Evolutionary conservation across 805 yeast species (phyloP), one percentile per base, ranked within the genome.

Genomic region (Yarrowia phangngaensis): DNA sequence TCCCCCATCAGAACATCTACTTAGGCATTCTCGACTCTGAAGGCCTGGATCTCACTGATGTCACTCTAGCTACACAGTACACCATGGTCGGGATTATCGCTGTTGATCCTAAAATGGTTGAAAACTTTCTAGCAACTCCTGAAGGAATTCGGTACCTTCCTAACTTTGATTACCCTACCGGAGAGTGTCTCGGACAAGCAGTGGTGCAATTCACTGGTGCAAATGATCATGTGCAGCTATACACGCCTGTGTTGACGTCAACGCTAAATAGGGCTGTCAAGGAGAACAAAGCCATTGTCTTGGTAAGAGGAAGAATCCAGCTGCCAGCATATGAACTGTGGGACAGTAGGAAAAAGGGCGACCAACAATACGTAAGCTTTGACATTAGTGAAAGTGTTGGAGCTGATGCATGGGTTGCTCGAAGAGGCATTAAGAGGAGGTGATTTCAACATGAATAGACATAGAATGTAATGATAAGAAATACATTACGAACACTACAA

Each of bases 21-120:
- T 15, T 38, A 5, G 45, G 45, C 12, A 38, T 38, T 38, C 26
- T 38, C 9, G 45, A 38, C 45, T 38, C 45, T n/a, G 45, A 38
- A 24, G 45, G 45, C 2, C n/a, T 38, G 17, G 23, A 27, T 26
- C 15, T 27, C 4, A 32, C 32, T 8, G 45, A 38, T 19, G 45
- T 38, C 19, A n/a, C 32, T 13, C 32, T 38, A 13, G 8, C 45
- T 4, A 17, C 24, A n/a, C 26, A 19, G 19, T 17, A 13, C 4
- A 38, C 45, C 4, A 27, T 38, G n/a, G 5, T 38, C 13, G 45
- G 29, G 1, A 6, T 38, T 13, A 8, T 38, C 19, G 23, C 45
- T 11, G 32, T 38, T 6, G 45, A 38, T 15, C 19, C 23, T 12
- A 19, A 17, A 14, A 12, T 9, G 0, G 32, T 27, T 11, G 8